Evolutionary conservation across 345 rosid species (phyloP), one percentile per base, ranked within the genome.

Genomic region (Psidium friedrichsthalianum): DNA sequence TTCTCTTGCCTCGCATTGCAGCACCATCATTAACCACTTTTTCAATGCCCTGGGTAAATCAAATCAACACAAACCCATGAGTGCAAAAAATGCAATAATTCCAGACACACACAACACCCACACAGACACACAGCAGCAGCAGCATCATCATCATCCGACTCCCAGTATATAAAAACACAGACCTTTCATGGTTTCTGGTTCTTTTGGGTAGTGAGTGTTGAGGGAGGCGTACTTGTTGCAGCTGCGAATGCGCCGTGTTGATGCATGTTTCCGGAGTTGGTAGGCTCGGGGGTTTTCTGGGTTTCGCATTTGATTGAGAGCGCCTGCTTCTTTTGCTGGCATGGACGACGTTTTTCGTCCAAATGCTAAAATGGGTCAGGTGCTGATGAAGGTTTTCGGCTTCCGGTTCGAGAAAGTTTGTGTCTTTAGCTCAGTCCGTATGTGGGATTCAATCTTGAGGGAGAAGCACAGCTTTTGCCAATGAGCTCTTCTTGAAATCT

Each of bases 401-500:
- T 83, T 61, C 89, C 87, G 58, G 85, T 54, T 89, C 76, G 86
- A 82, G 87, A 93, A 90, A 88, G 89, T 92, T 83, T 86, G 93
- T 88, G 87, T 83, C 87, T 88, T 69, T 36, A 69, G 80, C 47
- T 82, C 84, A 61, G 80, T 85, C 87, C 89, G 83, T 10, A 85
- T 86, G 87, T 24, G 87, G 89, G 86, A 87, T 89, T 92, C 88
- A 90, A 86, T 86, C 86, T 86, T 86, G 89, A 87, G 88, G n/a
- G 87, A 87, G 87, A 88, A 40, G 87, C 87, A 82, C 56, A 82
- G 83, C 87, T 86, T 87, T 84, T 89, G 84, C 64, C 91, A 84
- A 92, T 94, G 96, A 92, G 82, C 89, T 90, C 83, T 44, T 57
- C 76, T 86, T 86, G 89, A 89, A 87, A 84, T 87, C 86, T 88